Evolutionary conservation across 495 filamentous ascomycete species (phyloP), one percentile per base, ranked within the genome.

Genomic region (Trypethelium eluteriae): DNA sequence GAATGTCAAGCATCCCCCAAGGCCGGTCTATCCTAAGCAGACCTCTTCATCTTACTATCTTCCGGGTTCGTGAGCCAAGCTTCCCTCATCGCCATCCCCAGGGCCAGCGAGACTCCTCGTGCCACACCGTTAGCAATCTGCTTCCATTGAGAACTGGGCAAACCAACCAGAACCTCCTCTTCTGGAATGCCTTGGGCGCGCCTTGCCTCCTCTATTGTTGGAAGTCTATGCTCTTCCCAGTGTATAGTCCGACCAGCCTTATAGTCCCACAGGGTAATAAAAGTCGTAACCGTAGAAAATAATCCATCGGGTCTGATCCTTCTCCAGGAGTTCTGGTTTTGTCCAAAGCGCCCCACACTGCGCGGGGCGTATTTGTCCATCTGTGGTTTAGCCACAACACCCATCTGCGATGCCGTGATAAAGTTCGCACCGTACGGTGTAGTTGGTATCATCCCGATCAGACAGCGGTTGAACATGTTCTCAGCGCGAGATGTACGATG

Each of bases 41-140:
- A 44, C 41, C 41, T 7, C 41, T 14, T 44, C 41, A 44, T 7
- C 41, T 44, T 7, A 44, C 7, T 44, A 14, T 44, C 7, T 59
- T 64, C 63, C 5, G 61, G 64, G n/a, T 38, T 36, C 39, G 73
- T 72, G 36, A 74, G 63, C 75, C 77, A 89, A 0, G 89, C 86
- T 66, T 86, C 80, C 25, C 88, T 75, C 2, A 91, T 75, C 44
- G 79, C 71, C 5, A 89, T 67, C 1, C 88, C 88, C 49, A 89
- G 71, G 16, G 83, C 86, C 34, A 89, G 65, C 6, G 88, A 80
- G 18, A 89, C 82, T 4, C 79, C 78, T 34, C 88, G 81, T n/a
- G 85, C 82, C 2, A 92, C 89, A 62, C 83, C 85, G 71, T 93
- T 92, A 0, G 89, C 89, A 14, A 90, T 77, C 46, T 89, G 81